Percentiles rank a stretch among this genome's conserved stretches.
Evolutionary conservation across 2,329 filamentous ascomycete species (phyloP).

Genomic region (Ascochyta clinopodiicola): DNA sequence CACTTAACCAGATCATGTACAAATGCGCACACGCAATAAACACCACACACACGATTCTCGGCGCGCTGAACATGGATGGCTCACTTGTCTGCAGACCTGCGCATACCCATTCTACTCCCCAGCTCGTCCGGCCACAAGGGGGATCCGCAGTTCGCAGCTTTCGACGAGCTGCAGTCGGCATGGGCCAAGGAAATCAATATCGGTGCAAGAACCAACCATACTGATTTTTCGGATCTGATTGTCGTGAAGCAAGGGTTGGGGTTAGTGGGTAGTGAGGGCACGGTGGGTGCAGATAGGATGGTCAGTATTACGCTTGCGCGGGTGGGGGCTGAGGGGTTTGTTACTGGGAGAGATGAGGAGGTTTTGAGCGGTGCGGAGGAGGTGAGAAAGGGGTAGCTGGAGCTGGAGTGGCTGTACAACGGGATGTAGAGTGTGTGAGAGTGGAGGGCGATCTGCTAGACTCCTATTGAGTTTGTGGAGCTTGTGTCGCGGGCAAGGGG

Average conservation of each 20-base stretch:
- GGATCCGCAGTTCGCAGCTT: slow-evolving; percentile 19
- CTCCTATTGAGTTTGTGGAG: too few relatives aligned
- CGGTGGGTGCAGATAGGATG: slow-evolving; percentile 15
- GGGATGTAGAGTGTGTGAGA: not conserved
- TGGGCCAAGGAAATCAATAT: slow-evolving; percentile 18
- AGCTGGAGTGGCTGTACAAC: not conserved
- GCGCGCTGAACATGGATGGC: not conserved
- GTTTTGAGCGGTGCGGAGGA: not conserved
- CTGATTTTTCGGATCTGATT: slow-evolving; percentile 10
- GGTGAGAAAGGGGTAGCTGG: not conserved
- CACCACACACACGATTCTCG: not conserved
- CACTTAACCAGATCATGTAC: slow-evolving; percentile 13
- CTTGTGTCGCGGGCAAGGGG: too few relatives aligned
- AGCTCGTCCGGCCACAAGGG: not conserved
- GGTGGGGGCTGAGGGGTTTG: slow-evolving; percentile 7
- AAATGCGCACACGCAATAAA: slow-evolving; percentile 6
- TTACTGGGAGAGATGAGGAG: not conserved
- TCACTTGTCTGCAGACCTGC: not conserved
- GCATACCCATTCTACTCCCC: not conserved
- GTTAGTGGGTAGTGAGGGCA: slow-evolving; percentile 8
- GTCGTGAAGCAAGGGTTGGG: slow-evolving; percentile 19
- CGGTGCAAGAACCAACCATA: not conserved
- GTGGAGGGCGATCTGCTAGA: too few relatives aligned
- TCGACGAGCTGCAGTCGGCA: slow-evolving; percentile 10
- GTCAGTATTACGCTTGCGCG: slow-evolving; percentile 14